Conservation (phyloP, 352 stramenopile genomes). For the Pseudoperonospora humuli region DNA sequence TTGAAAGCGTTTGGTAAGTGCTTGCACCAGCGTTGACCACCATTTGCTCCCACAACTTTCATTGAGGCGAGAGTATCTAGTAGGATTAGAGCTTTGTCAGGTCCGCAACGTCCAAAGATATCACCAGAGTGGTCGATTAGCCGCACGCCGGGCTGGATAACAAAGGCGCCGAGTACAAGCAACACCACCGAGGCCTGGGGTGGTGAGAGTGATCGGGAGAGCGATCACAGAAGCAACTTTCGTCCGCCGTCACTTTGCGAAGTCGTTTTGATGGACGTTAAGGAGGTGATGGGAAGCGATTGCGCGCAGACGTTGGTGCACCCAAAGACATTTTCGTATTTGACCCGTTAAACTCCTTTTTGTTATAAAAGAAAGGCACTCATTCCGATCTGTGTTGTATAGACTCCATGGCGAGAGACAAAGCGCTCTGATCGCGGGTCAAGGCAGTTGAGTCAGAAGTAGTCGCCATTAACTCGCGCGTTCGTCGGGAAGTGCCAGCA, state of each 20-base stretch:
- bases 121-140: slow-evolving; percentile 70
- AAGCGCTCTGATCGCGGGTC: slow-evolving; percentile 26
- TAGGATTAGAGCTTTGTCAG: too few species aligned
- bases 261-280: slow-evolving; percentile 53
- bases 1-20: too few species aligned
- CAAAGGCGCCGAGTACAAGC: slow-evolving; percentile 56
- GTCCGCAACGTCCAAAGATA: slow-evolving; percentile 60
- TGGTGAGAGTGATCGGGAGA: slow-evolving; percentile 11
- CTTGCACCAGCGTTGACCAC: too few species aligned
- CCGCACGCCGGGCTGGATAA: slow-evolving; percentile 56
- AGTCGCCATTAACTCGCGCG: slow-evolving; percentile 37
- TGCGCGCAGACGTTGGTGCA: slow-evolving; percentile 65
- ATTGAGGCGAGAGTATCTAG: too few species aligned
- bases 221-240: slow-evolving; percentile 18
- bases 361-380: not conserved
- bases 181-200: slow-evolving; percentile 51
- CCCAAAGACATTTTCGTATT: slow-evolving; percentile 46
- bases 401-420: slow-evolving; percentile 67
- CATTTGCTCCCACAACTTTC: too few species aligned
- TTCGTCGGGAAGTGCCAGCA: slow-evolving; percentile 26
- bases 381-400: slow-evolving; percentile 6
- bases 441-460: slow-evolving; percentile 21
- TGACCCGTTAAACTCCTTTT: slow-evolving; percentile 2
- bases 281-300: slow-evolving; percentile 44
- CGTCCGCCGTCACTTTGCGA: slow-evolving; percentile 45